Conservation (phyloP, 163 green algal species). For the Prototheca cutis region DNA sequence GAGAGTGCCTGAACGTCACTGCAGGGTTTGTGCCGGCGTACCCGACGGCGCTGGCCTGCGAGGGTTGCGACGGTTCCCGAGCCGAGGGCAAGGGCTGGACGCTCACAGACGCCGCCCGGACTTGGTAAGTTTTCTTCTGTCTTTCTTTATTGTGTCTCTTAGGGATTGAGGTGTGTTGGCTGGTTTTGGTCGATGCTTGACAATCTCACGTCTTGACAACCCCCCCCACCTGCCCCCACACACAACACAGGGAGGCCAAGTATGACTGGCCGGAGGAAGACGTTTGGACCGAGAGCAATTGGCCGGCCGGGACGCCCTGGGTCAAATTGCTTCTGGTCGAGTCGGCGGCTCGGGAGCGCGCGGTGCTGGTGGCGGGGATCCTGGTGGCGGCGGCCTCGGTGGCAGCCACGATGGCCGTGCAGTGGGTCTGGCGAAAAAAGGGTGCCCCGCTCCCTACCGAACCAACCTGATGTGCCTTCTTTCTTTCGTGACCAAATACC, state of each 20-base stretch:
- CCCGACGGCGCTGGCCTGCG: conserved; percentile 16
- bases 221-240: not conserved
- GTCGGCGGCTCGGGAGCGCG: not conserved
- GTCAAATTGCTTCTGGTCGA: conserved; percentile 14
- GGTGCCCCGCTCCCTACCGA: too few species aligned
- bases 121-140: conserved; percentile 6
- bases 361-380: conserved; percentile 8
- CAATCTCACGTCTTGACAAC: too few species aligned
- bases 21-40: conserved; percentile 30
- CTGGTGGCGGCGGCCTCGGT: not conserved
- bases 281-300: conserved; percentile 47
- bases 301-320: conserved; percentile 17
- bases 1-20: conserved; percentile 22
- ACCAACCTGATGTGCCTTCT: too few species aligned
- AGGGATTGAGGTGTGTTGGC: too few species aligned
- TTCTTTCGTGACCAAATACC: too few species aligned
- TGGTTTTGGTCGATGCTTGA: too few species aligned
- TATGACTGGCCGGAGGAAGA: conserved; percentile 29
- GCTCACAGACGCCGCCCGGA: conserved; percentile 7
- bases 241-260: conserved; percentile 17
- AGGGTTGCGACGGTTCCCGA: conserved; percentile 16
- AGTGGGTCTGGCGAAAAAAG: too few species aligned
- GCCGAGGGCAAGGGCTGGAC: conserved; percentile 6
- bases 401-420: too few species aligned
- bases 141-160: not conserved